Conservation (phyloP, 2,329 filamentous ascomycete species). For the Claviceps sp. region DNA sequence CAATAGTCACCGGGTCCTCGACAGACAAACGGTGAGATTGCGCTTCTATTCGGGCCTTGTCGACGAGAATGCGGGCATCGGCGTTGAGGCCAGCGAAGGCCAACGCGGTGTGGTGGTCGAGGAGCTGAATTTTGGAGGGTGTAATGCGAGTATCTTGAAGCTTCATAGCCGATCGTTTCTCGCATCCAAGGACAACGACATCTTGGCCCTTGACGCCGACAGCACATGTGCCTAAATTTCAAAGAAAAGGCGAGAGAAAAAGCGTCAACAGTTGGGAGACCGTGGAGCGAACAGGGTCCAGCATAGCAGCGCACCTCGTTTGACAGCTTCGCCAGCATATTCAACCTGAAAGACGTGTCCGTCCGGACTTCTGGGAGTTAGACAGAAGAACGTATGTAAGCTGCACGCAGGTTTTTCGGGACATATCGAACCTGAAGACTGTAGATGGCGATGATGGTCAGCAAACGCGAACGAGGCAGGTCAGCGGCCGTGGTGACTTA, state of each 20-base stretch:
- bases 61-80: constrained; percentile 92
- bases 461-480: neutral
- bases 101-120: constrained; percentile 92
- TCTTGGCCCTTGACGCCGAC: constrained; percentile 93
- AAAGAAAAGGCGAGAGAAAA: neutral
- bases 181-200: constrained; percentile 91
- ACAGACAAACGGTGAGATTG: constrained; percentile 95
- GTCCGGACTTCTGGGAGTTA: constrained; percentile 60
- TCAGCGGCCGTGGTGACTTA: constrained; percentile 35
- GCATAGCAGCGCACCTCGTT: constrained; percentile 56
- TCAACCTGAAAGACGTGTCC: constrained; percentile 99
- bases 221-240: constrained; percentile 69
- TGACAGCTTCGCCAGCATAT: constrained; percentile 97
- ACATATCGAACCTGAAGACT: constrained; percentile 65
- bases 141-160: constrained; percentile 98
- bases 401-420: neutral
- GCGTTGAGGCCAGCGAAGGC: constrained; percentile 96
- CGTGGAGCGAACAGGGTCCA: constrained; percentile 1
- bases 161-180: constrained; percentile 99
- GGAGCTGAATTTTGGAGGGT: constrained; percentile 92
- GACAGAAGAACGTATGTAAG: constrained; percentile 10
- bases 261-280: constrained; percentile 8
- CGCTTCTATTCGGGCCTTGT: constrained; percentile 94
- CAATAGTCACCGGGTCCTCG: constrained; percentile 92
- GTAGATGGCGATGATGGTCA: constrained; percentile 25